A percentile compares a stretch with the other conserved stretches of the same genome.
Evolutionary conservation across 2,329 filamentous ascomycete species (phyloP).

Genomic region (Diaporthe longicolla): DNA sequence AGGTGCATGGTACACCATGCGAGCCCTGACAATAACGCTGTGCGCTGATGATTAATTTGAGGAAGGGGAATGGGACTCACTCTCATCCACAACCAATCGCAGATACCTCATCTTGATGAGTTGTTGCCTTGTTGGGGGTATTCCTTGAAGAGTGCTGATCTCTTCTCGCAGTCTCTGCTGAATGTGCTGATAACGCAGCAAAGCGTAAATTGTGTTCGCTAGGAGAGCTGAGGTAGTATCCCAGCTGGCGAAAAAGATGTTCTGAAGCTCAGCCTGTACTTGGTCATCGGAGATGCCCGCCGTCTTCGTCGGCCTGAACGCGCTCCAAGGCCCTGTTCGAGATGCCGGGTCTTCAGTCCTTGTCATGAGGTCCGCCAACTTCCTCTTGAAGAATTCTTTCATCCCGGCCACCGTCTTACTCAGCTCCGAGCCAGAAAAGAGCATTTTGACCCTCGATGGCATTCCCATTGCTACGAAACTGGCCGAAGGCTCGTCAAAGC

Average conservation of each 20-base stretch:
- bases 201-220: constrained; percentile 38
- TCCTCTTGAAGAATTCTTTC: constrained; percentile 39
- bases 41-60: background rate
- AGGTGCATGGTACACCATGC: background rate
- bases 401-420: constrained; percentile 37
- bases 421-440: constrained; percentile 23
- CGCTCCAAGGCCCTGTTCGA: constrained; percentile 11
- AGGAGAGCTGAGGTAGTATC: constrained; percentile 40
- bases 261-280: constrained; percentile 41
- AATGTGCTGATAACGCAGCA: constrained; percentile 23
- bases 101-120: constrained; percentile 33
- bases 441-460: constrained; percentile 33
- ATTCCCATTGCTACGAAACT: constrained; percentile 37
- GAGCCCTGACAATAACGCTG: background rate
- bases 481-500: constrained; percentile 38
- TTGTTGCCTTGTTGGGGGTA: constrained; percentile 22
- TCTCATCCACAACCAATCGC: constrained; percentile 37
- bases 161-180: constrained; percentile 35
- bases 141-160: constrained; percentile 20
- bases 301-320: constrained; percentile 39
- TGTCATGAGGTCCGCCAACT: constrained; percentile 35
- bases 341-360: background rate
- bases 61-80: constrained; percentile 12
- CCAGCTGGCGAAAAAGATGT: constrained; percentile 43
- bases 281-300: constrained; percentile 23